Evolutionary conservation across 768 basidiomycete genomes (phyloP).

Genomic region (Cystobasidium onofrii): DNA sequence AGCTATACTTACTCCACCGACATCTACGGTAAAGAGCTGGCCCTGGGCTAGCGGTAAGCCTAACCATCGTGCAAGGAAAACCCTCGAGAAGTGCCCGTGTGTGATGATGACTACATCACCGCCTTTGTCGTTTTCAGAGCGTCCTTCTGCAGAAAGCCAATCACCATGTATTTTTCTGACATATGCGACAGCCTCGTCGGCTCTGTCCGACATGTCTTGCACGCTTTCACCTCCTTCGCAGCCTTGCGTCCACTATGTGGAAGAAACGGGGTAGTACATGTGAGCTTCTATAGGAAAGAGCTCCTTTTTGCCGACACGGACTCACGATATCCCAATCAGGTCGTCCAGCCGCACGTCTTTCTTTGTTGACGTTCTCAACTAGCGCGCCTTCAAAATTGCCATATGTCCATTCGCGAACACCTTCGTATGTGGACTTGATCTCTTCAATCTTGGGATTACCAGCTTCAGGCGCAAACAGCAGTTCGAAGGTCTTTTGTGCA

Average conservation of each 20-base stretch:
- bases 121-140: constrained; percentile 58
- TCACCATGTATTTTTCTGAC: constrained; percentile 55
- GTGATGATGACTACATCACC: constrained; percentile 82
- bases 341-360: constrained; percentile 36
- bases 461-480: constrained; percentile 54
- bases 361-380: constrained; percentile 65
- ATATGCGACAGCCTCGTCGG: constrained; percentile 66
- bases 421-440: constrained; percentile 56
- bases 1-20: constrained; percentile 26
- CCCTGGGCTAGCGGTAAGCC: constrained; percentile 54
- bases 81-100: constrained; percentile 59
- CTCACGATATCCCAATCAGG: constrained; percentile 25
- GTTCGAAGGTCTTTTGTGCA: constrained; percentile 75
- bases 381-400: constrained; percentile 79
- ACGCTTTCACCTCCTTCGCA: constrained; percentile 83
- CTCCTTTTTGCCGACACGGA: no score
- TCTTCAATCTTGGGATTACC: constrained; percentile 50
- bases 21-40: constrained; percentile 34
- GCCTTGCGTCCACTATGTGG: constrained; percentile 32
- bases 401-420: constrained; percentile 76
- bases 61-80: constrained; percentile 73
- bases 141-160: constrained; percentile 62
- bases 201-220: constrained; percentile 66
- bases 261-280: no score
- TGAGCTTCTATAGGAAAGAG: no score